phyloP scores from a whole-genome alignment of 2,329 filamentous ascomycete genomes.

The Alternaria hordeiaustralica region DNA sequence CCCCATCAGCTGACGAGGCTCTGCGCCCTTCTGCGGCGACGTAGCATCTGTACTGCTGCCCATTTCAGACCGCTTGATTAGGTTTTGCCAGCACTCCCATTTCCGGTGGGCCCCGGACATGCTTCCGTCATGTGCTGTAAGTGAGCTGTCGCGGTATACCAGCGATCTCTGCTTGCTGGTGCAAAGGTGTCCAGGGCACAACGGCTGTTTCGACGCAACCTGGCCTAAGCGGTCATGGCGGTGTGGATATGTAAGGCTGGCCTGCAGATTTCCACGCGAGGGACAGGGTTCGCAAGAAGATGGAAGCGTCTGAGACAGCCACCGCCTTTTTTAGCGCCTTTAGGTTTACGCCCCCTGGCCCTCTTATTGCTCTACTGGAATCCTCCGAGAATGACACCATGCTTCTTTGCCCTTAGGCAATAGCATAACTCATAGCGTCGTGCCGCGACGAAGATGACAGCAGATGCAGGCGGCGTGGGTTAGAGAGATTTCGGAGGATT shows the following conservation, averaged over 20 bases:
- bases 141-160: slow-evolving; percentile 31
- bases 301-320: slow-evolving; percentile 43
- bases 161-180: slow-evolving; percentile 23
- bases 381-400: slow-evolving; percentile 33
- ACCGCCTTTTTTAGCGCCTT: slow-evolving; percentile 45
- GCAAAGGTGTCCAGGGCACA: slow-evolving; percentile 38
- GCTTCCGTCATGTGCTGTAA: slow-evolving; percentile 39
- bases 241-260: slow-evolving; percentile 48
- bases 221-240: slow-evolving; percentile 28
- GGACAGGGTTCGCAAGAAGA: slow-evolving; percentile 31
- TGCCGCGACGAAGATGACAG: slow-evolving; percentile 16
- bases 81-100: slow-evolving; percentile 8
- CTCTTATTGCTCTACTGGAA: slow-evolving; percentile 38
- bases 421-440: slow-evolving; percentile 11
- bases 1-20: slow-evolving; percentile 39
- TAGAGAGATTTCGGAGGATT: slow-evolving; percentile 20
- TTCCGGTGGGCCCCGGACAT: slow-evolving; percentile 26
- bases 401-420: slow-evolving; percentile 20
- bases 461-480: slow-evolving; percentile 19
- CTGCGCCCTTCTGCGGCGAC: slow-evolving; percentile 29
- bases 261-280: slow-evolving; percentile 47
- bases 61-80: slow-evolving; percentile 8
- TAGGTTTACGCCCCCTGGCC: slow-evolving; percentile 27
- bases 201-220: slow-evolving; percentile 42
- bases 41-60: slow-evolving; percentile 27